Conservation (phyloP, 2,329 filamentous ascomycete genomes). For the Alternaria solani region DNA sequence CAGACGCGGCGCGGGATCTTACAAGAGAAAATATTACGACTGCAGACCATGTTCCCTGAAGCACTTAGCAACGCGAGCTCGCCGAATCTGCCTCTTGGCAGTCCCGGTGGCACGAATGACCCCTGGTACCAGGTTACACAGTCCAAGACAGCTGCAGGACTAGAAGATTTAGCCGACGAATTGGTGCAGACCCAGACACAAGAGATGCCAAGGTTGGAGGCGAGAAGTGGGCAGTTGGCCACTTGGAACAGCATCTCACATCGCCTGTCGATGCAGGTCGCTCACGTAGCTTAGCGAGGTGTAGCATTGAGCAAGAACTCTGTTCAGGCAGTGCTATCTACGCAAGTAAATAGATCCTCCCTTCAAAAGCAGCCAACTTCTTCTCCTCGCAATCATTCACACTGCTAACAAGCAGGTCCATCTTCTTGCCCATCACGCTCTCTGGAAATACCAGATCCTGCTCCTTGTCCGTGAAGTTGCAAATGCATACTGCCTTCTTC, state of each 20-base stretch:
- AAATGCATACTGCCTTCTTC: slow-evolving; percentile 40
- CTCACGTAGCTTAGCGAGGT: slow-evolving; percentile 9
- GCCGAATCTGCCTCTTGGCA: slow-evolving; percentile 42
- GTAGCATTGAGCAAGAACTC: not conserved
- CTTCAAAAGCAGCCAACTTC: slow-evolving; percentile 39
- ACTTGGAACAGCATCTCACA: slow-evolving; percentile 48
- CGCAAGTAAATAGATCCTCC: slow-evolving; percentile 38
- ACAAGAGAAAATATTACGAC: slow-evolving; percentile 52
- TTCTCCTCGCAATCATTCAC: slow-evolving; percentile 25
- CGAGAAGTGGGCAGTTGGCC: slow-evolving; percentile 31
- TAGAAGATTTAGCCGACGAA: slow-evolving; percentile 32
- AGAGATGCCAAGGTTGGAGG: slow-evolving; percentile 20
- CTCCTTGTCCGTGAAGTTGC: slow-evolving; percentile 46
- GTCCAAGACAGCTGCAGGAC: slow-evolving; percentile 42
- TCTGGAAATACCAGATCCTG: slow-evolving; percentile 47
- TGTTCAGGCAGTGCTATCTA: not conserved
- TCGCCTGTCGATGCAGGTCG: slow-evolving; percentile 33
- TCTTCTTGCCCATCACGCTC: slow-evolving; percentile 40
- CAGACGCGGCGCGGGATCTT: slow-evolving; percentile 57
- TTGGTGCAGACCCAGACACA: slow-evolving; percentile 16
- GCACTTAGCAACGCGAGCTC: slow-evolving; percentile 44
- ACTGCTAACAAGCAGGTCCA: slow-evolving; percentile 36
- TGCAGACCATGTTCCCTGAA: slow-evolving; percentile 48
- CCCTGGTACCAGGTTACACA: slow-evolving; percentile 48
- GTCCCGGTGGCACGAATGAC: slow-evolving; percentile 34